Evolutionary conservation across 768 basidiomycete species (phyloP).

Genomic region (Lactifluus rugatus): DNA sequence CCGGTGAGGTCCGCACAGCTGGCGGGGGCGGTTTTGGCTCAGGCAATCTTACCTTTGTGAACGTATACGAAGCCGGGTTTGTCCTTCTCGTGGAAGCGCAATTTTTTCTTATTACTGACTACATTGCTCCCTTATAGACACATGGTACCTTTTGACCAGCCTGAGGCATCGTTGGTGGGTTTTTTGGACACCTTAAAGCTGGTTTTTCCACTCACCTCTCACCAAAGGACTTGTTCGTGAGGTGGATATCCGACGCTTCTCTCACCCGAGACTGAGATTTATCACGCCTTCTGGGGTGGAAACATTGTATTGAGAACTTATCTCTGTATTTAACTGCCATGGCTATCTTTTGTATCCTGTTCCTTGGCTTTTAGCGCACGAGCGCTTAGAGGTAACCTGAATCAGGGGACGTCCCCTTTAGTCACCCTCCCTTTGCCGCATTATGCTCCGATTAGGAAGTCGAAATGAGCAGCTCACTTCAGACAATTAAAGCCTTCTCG

Average conservation of each 20-base stretch:
- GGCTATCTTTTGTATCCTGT: neutral
- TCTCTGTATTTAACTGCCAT: neutral
- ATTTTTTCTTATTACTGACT: neutral
- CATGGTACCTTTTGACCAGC: constrained; percentile 88
- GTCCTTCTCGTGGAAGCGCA: constrained; percentile 21
- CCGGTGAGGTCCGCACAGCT: constrained; percentile 62
- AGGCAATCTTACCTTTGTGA: constrained; percentile 80
- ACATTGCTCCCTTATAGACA: constrained; percentile 38
- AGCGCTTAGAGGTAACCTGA: neutral
- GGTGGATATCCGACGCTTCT: constrained; percentile 49
- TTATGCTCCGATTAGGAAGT: too few species aligned
- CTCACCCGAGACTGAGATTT: constrained; percentile 26
- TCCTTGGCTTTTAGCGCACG: neutral
- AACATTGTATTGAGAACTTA: neutral
- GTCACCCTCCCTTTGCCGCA: too few species aligned
- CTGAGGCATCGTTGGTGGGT: constrained; percentile 71
- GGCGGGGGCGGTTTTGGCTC: constrained; percentile 54
- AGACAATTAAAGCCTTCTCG: neutral
- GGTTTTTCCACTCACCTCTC: neutral
- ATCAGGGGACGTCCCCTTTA: neutral
- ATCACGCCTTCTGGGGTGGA: neutral
- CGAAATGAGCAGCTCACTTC: neutral
- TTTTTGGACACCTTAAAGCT: neutral
- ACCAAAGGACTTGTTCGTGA: constrained; percentile 46
- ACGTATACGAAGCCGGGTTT: constrained; percentile 72